A percentile compares a stretch with the other conserved stretches of the same genome.
These are phyloP conservation scores for Nicotiana benthamiana DNA, from an alignment of 257 asterid genomes.

Conservation along the genomic window DNA sequence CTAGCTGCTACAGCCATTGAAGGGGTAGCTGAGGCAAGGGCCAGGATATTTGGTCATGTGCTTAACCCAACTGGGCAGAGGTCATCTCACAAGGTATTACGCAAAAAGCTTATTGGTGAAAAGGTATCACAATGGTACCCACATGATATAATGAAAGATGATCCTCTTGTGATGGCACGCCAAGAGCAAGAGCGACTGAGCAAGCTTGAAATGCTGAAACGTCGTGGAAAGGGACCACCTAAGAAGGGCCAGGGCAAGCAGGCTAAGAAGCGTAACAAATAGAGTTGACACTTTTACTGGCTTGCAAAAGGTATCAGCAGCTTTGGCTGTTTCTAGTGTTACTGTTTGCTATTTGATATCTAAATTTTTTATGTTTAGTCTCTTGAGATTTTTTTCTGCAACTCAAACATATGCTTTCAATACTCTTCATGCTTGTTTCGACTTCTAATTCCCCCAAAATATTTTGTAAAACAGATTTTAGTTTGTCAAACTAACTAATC, in stretches of 20 bases:
- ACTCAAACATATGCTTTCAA: neutral
- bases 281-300: neutral
- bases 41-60: constrained; percentile 79
- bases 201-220: constrained; percentile 79
- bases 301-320: neutral
- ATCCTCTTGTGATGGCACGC: constrained; percentile 59
- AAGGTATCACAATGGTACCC: constrained; percentile 86
- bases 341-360: neutral
- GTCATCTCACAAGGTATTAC: constrained; percentile 74
- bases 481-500: no score
- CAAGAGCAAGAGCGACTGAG: constrained; percentile 67
- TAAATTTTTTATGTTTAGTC: neutral
- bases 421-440: neutral
- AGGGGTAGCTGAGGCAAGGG: constrained; percentile 81
- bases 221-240: constrained; percentile 90
- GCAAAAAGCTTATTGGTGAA: constrained; percentile 90
- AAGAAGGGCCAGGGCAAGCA: constrained; percentile 94
- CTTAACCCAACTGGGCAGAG: constrained; percentile 71
- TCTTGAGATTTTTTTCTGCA: neutral
- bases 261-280: constrained; percentile 60
- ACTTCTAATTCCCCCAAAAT: neutral
- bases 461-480: no score
- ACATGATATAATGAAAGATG: constrained; percentile 56
- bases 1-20: constrained; percentile 60
- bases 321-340: neutral